Evolutionary conservation across 2,329 filamentous ascomycete genomes (phyloP).

Genomic region (Colletotrichum spinosum): DNA sequence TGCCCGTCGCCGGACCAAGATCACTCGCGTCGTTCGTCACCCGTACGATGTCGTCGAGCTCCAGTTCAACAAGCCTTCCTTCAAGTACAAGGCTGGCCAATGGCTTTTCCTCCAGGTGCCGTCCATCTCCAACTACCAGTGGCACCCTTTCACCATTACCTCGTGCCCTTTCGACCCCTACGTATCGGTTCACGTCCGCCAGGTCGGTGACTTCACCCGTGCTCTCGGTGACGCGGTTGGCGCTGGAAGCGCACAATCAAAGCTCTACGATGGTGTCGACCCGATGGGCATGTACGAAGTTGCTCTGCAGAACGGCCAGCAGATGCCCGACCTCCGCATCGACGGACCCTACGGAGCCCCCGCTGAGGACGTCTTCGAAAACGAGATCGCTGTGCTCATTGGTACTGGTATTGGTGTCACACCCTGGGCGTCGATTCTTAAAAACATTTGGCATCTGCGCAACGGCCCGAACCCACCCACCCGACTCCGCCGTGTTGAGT

Average conservation of each 20-base stretch:
- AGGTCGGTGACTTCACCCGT: conserved; percentile 95
- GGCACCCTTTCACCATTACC: conserved; percentile 99
- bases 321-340: conserved; percentile 90
- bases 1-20: conserved; percentile 84
- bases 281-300: conserved; percentile 98
- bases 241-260: conserved; percentile 86
- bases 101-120: conserved; percentile 98
- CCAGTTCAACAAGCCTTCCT: conserved; percentile 94
- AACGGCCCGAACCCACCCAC: conserved; percentile 89
- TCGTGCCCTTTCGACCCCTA: conserved; percentile 97
- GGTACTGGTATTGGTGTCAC: conserved; percentile 90
- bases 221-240: conserved; percentile 96
- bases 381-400: conserved; percentile 87
- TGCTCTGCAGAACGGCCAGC: conserved; percentile 89
- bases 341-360: conserved; percentile 97
- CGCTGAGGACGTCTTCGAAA: conserved; percentile 96
- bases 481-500: conserved; percentile 93
- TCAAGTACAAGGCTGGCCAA: conserved; percentile 98
- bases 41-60: conserved; percentile 98
- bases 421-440: conserved; percentile 87
- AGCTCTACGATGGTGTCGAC: conserved; percentile 91
- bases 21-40: conserved; percentile 93
- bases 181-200: conserved; percentile 92
- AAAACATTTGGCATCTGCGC: conserved; percentile 98
- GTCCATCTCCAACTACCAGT: conserved; percentile 87